A percentile compares a stretch with the other conserved stretches of the same genome.
These are phyloP conservation scores for Tolypocladium ophioglossoides DNA, from an alignment of 2,329 filamentous ascomycete species.

Conservation along the genomic window DNA sequence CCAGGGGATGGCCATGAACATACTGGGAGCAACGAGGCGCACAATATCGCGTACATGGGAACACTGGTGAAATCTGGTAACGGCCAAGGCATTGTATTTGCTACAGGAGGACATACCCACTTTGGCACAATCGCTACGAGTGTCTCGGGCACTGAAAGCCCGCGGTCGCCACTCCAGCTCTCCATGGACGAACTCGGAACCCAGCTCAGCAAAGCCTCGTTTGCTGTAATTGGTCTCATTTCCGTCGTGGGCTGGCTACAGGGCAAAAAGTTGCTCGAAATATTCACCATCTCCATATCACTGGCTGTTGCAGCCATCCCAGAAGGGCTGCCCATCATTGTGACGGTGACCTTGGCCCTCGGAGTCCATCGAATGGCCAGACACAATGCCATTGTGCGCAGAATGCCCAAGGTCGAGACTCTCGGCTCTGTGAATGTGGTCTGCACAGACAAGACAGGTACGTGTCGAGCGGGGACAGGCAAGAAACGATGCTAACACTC, in stretches of 20 bases:
- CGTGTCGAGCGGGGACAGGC: background rate
- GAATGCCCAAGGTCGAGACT: conserved; percentile 94
- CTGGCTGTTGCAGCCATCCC: conserved; percentile 93
- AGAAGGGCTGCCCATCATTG: conserved; percentile 93
- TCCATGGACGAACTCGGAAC: conserved; percentile 98
- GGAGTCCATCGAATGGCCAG: conserved; percentile 95
- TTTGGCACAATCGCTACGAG: conserved; percentile 95
- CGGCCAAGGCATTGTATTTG: conserved; percentile 93
- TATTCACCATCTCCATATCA: conserved; percentile 96
- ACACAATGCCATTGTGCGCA: conserved; percentile 87
- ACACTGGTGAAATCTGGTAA: conserved; percentile 91
- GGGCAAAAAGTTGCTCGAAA: conserved; percentile 80
- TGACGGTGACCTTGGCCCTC: conserved; percentile 89
- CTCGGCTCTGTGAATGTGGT: conserved; percentile 99
- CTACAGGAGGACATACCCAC: conserved; percentile 85
- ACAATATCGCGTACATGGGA: conserved; percentile 97
- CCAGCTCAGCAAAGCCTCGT: conserved; percentile 93
- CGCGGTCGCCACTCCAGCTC: conserved; percentile 82
- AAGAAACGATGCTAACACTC: background rate
- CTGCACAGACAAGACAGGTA: conserved; percentile 90
- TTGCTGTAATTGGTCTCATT: conserved; percentile 87
- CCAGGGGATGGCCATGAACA: conserved; percentile 48
- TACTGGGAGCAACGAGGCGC: conserved; percentile 51
- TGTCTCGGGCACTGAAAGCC: conserved; percentile 89
- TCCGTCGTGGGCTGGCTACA: conserved; percentile 84